Evolutionary conservation across 2,329 filamentous ascomycete species (phyloP), one percentile per base, ranked within the genome.

Genomic region (Lecanicillium sp.): DNA sequence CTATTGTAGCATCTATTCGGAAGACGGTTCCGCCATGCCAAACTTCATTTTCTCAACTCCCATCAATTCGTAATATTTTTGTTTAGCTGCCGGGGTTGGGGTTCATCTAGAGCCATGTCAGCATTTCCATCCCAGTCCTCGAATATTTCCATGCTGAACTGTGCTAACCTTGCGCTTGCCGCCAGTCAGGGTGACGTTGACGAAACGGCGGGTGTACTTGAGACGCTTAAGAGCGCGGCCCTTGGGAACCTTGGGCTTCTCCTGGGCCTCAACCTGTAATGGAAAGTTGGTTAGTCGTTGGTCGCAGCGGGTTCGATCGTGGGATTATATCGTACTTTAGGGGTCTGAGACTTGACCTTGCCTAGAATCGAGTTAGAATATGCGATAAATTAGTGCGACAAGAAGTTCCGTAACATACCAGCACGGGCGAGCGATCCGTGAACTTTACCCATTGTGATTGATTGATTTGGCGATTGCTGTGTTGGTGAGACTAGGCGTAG

Each of bases 191-290:
- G 88, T 93, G 69, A 97, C 90, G 77, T 97, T 96, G 63, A 97
- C 90, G 79, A 97, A 97, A 67, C 91, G 90, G 72, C 91, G 87
- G 64, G 89, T 95, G 83, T 96, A 96, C 72, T 82, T 84, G 71
- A 94, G 84, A 68, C 91, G 84, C 90, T 97, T 97, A 78, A 93
- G 89, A 63, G 91, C 91, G 69, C 91, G 90, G 69, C 91, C 91
- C 84, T 96, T 96, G 70, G 91, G 90, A 63, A 77, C 81, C 87
- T 97, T 96, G 77, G 87, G 79, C 86, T 95, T 95, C 85, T 96
- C 90, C 75, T 90, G 86, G 52, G 79, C 74, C 75, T 93, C 87
- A 73, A 91, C 86, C 86, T 90, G 52, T 62, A 55, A 49, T 32
- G 44, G 44, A 38, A 42, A 37, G 45, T 10, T 60, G 51, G 58